Base-by-base conservation (phyloP, 2,329 filamentous ascomycete genomes). In the Arthrobotrys iridis region DNA sequence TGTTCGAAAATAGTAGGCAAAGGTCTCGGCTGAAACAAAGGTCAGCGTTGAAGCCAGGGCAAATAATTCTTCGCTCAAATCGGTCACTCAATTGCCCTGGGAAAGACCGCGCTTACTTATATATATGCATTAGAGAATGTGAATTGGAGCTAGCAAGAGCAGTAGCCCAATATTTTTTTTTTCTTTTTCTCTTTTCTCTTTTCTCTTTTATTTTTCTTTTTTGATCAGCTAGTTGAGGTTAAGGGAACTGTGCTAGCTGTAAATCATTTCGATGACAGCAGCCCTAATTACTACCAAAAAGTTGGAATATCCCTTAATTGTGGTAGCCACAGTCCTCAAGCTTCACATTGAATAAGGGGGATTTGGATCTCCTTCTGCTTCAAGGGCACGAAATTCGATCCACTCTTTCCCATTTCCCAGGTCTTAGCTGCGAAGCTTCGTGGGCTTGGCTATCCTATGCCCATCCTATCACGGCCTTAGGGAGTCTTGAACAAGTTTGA, bases 11-110 rank as follows among this genome's bases (percentile, higher is more conserved):
- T 24, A 26, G 41, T 52, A 68, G 52, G 57, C 33, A 48, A 70
- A 58, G 48, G 37, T 48, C 58, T 60, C 26, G 35, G 46, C 46
- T 64, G 58, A 63, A 71, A 71, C 66, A 63, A 71, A 41, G 48
- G 48, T 62, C 55, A 62, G 55, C 65, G 48, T 66, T 20, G 37
- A 45, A 45, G 41, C 37, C 37, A 66, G 63, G 63, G 35, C 43
- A 67, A 4, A 37, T 67, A 55, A 35, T 37, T 24, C 28, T 37
- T 37, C 15, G 8, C 50, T 22, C 28, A 37, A 15, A 37, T 30
- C 30, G 10, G 50, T 37, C 50, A 37, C 18, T 55, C 37, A 22
- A 55, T 35, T 22, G n/a, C 30, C 50, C n/a, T 52, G 46, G 28
- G 33, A 10, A 24, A 18, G 35, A n/a, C 15, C 18, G 3, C 24